These are phyloP conservation scores for Alternaria arbusti DNA, from an alignment of 2,329 filamentous ascomycete species.

Conservation along the genomic window DNA sequence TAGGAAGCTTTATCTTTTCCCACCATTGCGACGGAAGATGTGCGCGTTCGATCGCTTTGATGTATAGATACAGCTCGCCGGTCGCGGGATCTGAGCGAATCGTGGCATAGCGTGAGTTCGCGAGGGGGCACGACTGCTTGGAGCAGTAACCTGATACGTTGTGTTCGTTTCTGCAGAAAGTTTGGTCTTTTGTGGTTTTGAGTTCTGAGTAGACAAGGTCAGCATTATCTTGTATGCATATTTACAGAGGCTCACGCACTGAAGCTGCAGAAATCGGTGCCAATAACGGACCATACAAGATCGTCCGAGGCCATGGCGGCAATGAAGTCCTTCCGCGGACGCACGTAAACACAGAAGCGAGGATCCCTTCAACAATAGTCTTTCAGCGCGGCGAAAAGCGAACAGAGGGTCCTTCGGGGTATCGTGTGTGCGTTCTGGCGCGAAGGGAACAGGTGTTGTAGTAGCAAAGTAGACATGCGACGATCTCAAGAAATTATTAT, in stretches of 20 bases:
- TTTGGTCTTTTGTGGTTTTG: constrained; percentile 71
- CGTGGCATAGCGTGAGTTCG: constrained; percentile 92
- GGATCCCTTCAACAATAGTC: background rate
- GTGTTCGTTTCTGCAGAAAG: constrained; percentile 88
- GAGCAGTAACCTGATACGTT: constrained; percentile 58
- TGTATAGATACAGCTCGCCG: constrained; percentile 89
- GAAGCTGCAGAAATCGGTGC: constrained; percentile 93
- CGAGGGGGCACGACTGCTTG: constrained; percentile 79
- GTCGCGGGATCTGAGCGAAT: constrained; percentile 82
- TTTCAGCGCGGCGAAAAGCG: background rate
- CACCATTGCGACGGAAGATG: constrained; percentile 85
- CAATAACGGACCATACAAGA: constrained; percentile 90
- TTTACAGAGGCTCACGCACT: constrained; percentile 45
- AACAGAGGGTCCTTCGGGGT: background rate
- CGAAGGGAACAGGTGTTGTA: constrained; percentile 4
- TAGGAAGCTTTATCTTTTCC: constrained; percentile 88
- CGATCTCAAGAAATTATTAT: constrained; percentile 17
- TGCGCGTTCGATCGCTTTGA: constrained; percentile 80
- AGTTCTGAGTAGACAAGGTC: constrained; percentile 57
- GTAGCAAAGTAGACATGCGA: background rate
- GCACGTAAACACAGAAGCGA: background rate
- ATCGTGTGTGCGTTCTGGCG: background rate
- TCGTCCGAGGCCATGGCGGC: constrained; percentile 67
- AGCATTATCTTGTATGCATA: background rate
- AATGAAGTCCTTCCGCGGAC: background rate